A percentile compares a stretch with the other conserved stretches of the same genome.
Evolutionary conservation across 305 asterid species (phyloP).

Genomic region (Fraxinus platypoda): DNA sequence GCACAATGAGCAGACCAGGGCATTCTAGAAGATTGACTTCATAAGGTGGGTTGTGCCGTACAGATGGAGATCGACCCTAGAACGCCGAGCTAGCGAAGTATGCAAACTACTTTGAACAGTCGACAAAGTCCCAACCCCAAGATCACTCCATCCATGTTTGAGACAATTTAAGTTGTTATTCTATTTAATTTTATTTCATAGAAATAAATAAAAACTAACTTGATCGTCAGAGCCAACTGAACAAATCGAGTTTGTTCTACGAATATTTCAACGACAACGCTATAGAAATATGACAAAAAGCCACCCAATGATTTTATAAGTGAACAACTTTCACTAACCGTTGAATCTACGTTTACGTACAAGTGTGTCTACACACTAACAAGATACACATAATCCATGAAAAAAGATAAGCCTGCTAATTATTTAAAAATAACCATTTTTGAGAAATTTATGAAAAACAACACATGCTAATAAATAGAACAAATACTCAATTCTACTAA

Average conservation of each 20-base stretch:
- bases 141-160: not conserved
- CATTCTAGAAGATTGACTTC: not conserved
- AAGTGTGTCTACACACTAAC: not conserved
- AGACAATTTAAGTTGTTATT: not conserved
- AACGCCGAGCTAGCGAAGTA: not conserved
- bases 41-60: not conserved
- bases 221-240: not conserved
- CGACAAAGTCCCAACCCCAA: not conserved
- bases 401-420: not conserved
- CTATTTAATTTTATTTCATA: no score
- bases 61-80: not conserved
- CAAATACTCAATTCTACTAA: conserved; percentile 8
- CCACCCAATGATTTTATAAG: not conserved
- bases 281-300: not conserved
- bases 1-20: not conserved
- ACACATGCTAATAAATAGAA: conserved; percentile 14
- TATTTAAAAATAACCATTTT: not conserved
- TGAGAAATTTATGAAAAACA: not conserved
- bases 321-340: not conserved
- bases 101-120: not conserved
- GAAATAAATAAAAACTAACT: no score
- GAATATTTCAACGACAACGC: not conserved
- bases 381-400: not conserved
- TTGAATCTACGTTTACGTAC: not conserved
- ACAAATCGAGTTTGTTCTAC: not conserved